A percentile compares a stretch with the other conserved stretches of the same genome.
Conservation (phyloP, 2,329 filamentous ascomycete species). For the Aspergillus transmontanensis region DNA sequence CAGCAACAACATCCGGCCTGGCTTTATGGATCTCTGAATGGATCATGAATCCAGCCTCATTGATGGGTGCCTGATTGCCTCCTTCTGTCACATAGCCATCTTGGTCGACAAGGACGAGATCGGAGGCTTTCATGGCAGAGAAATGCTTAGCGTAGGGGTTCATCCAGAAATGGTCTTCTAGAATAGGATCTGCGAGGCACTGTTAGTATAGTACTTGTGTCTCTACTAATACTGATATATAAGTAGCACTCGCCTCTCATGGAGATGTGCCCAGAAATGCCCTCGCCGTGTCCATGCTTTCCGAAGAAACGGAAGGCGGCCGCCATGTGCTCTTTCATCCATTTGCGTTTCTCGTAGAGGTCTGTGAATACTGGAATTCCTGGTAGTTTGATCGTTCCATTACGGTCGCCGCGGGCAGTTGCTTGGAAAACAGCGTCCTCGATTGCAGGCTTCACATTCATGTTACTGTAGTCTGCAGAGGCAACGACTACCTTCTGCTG, state of each 20-base stretch:
- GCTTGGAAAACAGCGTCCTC: conserved; percentile 36
- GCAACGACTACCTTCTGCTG: conserved; percentile 15
- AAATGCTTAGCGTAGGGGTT: conserved; percentile 45
- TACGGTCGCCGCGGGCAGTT: conserved; percentile 38
- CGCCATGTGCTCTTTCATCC: conserved; percentile 55
- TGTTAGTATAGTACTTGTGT: neutral
- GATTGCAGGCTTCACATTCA: conserved; percentile 23
- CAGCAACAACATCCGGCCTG: conserved; percentile 60
- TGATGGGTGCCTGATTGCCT: conserved; percentile 42
- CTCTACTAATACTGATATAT: too few relatives aligned
- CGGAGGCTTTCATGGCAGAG: conserved; percentile 44
- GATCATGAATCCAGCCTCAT: conserved; percentile 60
- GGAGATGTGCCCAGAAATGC: conserved; percentile 47
- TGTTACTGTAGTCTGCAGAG: conserved; percentile 7
- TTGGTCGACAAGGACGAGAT: conserved; percentile 43
- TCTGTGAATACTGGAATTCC: conserved; percentile 45
- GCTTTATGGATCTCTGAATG: conserved; percentile 62
- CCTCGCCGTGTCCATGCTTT: conserved; percentile 44
- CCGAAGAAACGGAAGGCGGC: conserved; percentile 46
- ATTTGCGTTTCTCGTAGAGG: conserved; percentile 51
- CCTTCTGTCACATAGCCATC: conserved; percentile 46
- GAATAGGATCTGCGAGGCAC: conserved; percentile 32
- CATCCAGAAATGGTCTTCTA: conserved; percentile 45
- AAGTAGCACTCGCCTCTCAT: conserved; percentile 33
- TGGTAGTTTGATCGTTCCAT: conserved; percentile 38